phyloP scores from a whole-genome alignment of 768 basidiomycete genomes.

The Leccinum truebloodii region DNA sequence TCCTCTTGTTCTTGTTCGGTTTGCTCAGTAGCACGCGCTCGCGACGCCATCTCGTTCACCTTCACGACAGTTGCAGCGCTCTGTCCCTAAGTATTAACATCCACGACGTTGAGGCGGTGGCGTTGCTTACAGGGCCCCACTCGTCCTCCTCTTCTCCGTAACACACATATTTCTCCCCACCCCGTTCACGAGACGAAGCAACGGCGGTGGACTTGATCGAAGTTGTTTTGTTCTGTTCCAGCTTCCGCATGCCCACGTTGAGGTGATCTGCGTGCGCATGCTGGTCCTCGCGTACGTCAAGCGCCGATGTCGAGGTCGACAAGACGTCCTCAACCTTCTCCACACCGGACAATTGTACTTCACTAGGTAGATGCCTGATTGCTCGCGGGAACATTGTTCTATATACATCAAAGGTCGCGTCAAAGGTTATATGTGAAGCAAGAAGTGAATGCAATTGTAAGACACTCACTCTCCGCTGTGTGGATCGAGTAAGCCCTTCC shows the following conservation, averaged over 20 bases:
- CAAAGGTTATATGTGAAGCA: not conserved
- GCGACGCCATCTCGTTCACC: not conserved
- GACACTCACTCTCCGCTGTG: constrained; percentile 1
- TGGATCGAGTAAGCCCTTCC: not conserved
- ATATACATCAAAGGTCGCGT: not conserved
- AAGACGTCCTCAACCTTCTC: not conserved
- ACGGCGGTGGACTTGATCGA: not conserved
- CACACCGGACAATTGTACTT: not conserved
- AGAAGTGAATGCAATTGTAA: not conserved
- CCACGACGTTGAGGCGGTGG: not conserved
- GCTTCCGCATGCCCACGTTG: not conserved
- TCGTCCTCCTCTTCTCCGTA: not conserved
- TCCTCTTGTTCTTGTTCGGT: not conserved
- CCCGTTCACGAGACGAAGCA: not conserved
- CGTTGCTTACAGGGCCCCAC: not conserved
- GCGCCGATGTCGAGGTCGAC: not conserved
- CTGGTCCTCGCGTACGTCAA: not conserved
- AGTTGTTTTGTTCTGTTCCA: not conserved
- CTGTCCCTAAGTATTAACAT: not conserved
- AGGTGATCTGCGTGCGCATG: not conserved
- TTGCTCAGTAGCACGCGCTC: not conserved
- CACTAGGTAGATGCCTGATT: not conserved
- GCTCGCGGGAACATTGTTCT: not conserved
- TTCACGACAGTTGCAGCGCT: not conserved
- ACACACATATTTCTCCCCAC: not conserved